Evolutionary conservation across 192 early-diverging fungal species (phyloP).

Genomic region (Pilaira anomala): DNA sequence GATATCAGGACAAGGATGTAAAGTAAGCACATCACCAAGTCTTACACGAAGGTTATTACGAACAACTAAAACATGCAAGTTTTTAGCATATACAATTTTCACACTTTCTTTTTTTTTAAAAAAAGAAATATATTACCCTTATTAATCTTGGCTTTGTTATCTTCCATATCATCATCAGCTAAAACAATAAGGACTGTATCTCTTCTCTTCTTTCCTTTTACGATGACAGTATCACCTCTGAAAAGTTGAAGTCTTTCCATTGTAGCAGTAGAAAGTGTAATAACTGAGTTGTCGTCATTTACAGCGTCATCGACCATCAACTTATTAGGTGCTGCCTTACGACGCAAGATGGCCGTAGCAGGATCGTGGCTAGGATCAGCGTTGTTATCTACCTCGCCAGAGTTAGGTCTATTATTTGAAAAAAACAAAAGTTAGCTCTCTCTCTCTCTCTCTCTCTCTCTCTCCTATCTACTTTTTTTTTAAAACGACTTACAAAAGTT

Average conservation of each 20-base stretch:
- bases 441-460: not conserved
- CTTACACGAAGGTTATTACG: conserved; percentile 94
- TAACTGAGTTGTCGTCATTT: conserved; percentile 99
- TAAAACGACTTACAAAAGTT: conserved; percentile 17
- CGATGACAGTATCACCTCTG: conserved; percentile 90
- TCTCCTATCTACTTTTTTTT: too few relatives aligned
- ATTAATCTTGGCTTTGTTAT: conserved; percentile 92
- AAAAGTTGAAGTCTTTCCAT: conserved; percentile 93
- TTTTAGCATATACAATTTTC: too few relatives aligned
- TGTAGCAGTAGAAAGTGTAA: conserved; percentile 82
- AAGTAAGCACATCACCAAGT: conserved; percentile 93
- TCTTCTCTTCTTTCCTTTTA: conserved; percentile 98
- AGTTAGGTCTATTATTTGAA: conserved; percentile 44
- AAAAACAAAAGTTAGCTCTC: too few relatives aligned
- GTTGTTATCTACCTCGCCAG: conserved; percentile 43
- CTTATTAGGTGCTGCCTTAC: conserved; percentile 97
- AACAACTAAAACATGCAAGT: conserved; percentile 57
- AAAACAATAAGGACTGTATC: conserved; percentile 96
- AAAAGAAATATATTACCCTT: too few relatives aligned
- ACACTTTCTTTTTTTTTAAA: not conserved
- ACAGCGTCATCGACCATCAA: conserved; percentile 95
- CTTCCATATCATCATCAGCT: conserved; percentile 87
- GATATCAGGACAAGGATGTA: conserved; percentile 95
- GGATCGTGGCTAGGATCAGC: conserved; percentile 73
- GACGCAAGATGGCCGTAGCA: conserved; percentile 92